phyloP scores from a whole-genome alignment of 139 green algal genomes.

The Diplosphaera chodatii region DNA sequence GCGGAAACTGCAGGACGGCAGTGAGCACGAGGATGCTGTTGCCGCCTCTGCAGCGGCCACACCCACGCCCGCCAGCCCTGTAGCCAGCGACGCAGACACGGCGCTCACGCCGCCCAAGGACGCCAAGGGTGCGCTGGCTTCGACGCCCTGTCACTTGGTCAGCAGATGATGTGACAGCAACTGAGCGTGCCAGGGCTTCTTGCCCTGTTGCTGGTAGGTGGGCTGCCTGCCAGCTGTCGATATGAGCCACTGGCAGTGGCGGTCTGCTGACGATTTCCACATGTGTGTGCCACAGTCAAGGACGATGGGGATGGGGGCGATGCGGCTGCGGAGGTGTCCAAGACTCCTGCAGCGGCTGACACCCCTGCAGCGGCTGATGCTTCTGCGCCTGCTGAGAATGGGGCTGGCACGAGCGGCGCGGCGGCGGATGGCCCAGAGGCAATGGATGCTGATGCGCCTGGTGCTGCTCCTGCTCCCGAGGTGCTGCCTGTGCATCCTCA shows the following conservation, averaged over 20 bases:
- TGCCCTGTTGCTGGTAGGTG: too few relatives aligned
- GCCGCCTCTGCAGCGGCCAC: not conserved
- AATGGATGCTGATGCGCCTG: not conserved
- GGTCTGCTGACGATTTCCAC: too few relatives aligned
- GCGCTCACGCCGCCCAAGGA: not conserved
- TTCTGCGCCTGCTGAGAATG: slow-evolving; percentile 1
- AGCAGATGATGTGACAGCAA: too few relatives aligned
- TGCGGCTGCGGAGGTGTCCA: not conserved
- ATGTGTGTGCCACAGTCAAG: too few relatives aligned
- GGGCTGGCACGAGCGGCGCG: too few relatives aligned
- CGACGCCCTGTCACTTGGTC: too few relatives aligned
- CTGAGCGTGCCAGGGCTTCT: too few relatives aligned
- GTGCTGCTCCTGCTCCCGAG: too few relatives aligned
- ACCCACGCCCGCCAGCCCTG: not conserved
- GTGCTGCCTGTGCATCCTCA: too few relatives aligned
- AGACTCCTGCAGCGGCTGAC: not conserved
- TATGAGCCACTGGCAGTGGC: too few relatives aligned
- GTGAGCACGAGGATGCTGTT: not conserved
- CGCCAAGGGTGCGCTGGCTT: too few relatives aligned
- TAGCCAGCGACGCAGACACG: not conserved
- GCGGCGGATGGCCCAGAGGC: not conserved
- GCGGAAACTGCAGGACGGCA: not conserved
- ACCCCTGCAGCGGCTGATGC: not conserved
- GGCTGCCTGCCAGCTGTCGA: too few relatives aligned
- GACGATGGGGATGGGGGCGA: not conserved